Evolutionary conservation across 139 green algal species (phyloP).

Genomic region (Dunaliella primolecta): DNA sequence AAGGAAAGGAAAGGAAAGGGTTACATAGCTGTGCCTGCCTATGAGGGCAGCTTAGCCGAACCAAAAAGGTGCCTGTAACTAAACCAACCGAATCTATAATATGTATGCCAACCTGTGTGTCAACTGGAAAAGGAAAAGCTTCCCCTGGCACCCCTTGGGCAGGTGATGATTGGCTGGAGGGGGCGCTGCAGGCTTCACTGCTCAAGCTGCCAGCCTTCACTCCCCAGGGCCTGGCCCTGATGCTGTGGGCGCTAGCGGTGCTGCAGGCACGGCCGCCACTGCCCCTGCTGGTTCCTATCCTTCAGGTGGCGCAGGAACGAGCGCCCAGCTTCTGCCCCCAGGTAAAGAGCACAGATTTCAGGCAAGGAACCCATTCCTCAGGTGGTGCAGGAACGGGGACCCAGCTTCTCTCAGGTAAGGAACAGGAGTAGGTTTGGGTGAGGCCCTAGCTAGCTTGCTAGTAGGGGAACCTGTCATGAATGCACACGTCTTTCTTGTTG

Average conservation of each 20-base stretch:
- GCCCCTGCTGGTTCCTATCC: constrained; percentile 10
- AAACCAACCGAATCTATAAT: no score
- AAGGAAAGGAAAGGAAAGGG: no score
- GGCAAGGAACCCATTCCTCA: constrained; percentile 6
- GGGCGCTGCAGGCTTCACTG: neutral
- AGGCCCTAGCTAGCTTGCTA: no score
- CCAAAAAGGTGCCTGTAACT: no score
- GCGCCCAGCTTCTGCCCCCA: constrained; percentile 2
- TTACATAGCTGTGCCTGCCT: no score
- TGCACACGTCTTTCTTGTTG: no score
- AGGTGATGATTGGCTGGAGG: constrained; percentile 6
- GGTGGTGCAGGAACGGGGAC: neutral
- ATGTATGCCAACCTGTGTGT: no score
- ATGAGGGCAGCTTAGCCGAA: no score
- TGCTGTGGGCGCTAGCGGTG: constrained; percentile 17
- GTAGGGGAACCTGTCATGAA: no score
- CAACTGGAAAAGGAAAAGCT: no score
- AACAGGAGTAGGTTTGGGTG: no score
- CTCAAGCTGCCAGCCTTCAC: constrained; percentile 6
- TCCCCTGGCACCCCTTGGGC: no score
- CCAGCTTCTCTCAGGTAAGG: constrained; percentile 4
- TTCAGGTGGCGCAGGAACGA: neutral
- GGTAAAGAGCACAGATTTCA: neutral
- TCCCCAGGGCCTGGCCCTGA: constrained; percentile 1
- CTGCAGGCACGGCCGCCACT: neutral